Evolutionary conservation across 495 filamentous ascomycete species (phyloP).

Genomic region (Hypoxylon subgilvum): DNA sequence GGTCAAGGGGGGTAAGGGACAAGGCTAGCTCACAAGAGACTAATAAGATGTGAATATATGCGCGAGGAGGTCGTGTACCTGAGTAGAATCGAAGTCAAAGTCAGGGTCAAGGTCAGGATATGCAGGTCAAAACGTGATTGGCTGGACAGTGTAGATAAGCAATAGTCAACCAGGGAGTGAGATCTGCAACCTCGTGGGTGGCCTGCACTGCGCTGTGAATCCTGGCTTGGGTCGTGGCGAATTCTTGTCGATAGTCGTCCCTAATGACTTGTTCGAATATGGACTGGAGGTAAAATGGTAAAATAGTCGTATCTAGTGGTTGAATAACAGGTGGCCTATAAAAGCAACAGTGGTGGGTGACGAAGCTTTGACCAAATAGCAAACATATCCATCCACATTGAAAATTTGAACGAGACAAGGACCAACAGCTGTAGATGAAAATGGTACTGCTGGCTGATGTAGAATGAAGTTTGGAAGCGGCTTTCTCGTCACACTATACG

Average conservation of each 20-base stretch:
- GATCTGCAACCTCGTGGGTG: slow-evolving; percentile 15
- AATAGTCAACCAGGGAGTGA: slow-evolving; percentile 2
- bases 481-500: too few relatives aligned
- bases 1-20: too few relatives aligned
- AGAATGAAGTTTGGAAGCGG: too few relatives aligned
- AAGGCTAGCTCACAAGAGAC: slow-evolving; percentile 12
- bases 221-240: slow-evolving; percentile 9
- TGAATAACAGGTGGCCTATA: too few relatives aligned
- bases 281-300: not conserved
- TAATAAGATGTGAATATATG: slow-evolving; percentile 6
- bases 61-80: not conserved
- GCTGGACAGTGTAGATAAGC: slow-evolving; percentile 20
- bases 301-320: too few relatives aligned
- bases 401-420: too few relatives aligned
- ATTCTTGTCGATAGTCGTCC: not conserved
- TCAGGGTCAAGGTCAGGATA: slow-evolving; percentile 12
- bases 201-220: slow-evolving; percentile 1
- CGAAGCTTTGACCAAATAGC: too few relatives aligned
- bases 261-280: not conserved
- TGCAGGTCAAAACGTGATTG: slow-evolving; percentile 18
- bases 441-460: too few relatives aligned
- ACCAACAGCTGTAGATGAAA: too few relatives aligned
- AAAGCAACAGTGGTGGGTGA: too few relatives aligned
- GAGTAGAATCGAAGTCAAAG: too few relatives aligned
- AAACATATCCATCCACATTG: too few relatives aligned